Conservation (phyloP, 345 rosid genomes). For the Tarenaya hassleriana region DNA sequence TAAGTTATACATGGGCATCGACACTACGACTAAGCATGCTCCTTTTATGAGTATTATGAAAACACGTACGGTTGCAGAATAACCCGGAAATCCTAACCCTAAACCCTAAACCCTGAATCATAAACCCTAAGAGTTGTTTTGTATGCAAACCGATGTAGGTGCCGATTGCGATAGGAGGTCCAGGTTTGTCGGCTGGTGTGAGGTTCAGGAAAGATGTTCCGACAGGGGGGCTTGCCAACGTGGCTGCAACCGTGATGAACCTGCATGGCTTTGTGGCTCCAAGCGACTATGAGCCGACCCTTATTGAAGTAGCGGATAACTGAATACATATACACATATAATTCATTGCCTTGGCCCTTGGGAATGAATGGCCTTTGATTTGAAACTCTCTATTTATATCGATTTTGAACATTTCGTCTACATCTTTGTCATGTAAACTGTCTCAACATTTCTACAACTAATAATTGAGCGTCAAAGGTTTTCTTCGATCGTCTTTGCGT, state of each 20-base stretch:
- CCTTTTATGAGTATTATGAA: neutral
- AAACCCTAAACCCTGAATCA: no score
- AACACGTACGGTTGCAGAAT: neutral
- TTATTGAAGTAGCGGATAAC: conserved; percentile 63
- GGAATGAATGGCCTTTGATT: conserved; percentile 20
- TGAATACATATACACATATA: no score
- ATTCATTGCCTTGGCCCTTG: conserved; percentile 13
- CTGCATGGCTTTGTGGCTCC: conserved; percentile 91
- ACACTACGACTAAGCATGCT: no score
- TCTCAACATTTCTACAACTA: no score
- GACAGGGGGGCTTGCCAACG: conserved; percentile 75
- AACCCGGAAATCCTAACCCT: no score
- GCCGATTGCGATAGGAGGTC: conserved; percentile 95
- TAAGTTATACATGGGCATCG: no score
- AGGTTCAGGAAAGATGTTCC: conserved; percentile 67
- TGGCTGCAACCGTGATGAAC: conserved; percentile 94
- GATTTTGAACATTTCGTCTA: no score
- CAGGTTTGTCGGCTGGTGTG: conserved; percentile 57
- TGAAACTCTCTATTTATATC: conserved; percentile 8
- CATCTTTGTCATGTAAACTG: no score
- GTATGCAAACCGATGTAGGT: conserved; percentile 39
- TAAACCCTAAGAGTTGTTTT: neutral
- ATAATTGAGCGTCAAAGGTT: no score
- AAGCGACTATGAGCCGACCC: conserved; percentile 69
- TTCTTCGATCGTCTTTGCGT: no score